phyloP scores from a whole-genome alignment of 768 basidiomycete species.

The Baorangia bicolor region DNA sequence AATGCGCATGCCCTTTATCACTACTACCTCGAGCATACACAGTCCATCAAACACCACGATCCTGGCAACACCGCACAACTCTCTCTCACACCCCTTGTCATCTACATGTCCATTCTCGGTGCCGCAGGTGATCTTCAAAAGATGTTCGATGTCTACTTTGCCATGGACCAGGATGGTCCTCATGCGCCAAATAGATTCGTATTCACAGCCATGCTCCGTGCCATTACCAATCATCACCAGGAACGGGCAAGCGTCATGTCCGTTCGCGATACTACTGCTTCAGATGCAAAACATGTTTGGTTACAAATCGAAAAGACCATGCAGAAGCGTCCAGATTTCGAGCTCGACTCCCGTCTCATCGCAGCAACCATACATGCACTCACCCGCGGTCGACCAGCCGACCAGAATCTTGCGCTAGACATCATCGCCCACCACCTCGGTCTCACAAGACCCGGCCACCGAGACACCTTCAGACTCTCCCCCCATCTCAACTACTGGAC shows the following conservation, averaged over 20 bases:
- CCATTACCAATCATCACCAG: constrained; percentile 31
- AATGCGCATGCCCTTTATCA: constrained; percentile 63
- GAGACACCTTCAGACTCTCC: constrained; percentile 35
- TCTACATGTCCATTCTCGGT: constrained; percentile 69
- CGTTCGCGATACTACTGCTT: constrained; percentile 43
- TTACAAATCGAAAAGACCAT: constrained; percentile 55
- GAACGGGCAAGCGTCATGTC: constrained; percentile 20
- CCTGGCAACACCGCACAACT: constrained; percentile 47
- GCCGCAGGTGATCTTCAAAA: constrained; percentile 57
- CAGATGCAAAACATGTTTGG: constrained; percentile 75
- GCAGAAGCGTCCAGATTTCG: constrained; percentile 44
- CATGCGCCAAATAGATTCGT: constrained; percentile 59
- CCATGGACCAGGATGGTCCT: constrained; percentile 61
- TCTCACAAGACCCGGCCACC: constrained; percentile 48
- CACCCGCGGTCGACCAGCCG: constrained; percentile 51
- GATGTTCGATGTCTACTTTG: constrained; percentile 75
- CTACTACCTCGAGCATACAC: constrained; percentile 50
- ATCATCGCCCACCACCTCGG: constrained; percentile 64
- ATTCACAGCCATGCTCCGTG: constrained; percentile 66
- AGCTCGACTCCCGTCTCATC: constrained; percentile 54
- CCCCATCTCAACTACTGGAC: constrained; percentile 46
- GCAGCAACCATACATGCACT: constrained; percentile 55
- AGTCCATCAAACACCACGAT: constrained; percentile 48
- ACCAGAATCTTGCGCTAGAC: constrained; percentile 66
- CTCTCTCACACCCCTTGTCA: constrained; percentile 45